Evolutionary conservation across 768 basidiomycete genomes (phyloP).

Genomic region (Pholiota molesta): DNA sequence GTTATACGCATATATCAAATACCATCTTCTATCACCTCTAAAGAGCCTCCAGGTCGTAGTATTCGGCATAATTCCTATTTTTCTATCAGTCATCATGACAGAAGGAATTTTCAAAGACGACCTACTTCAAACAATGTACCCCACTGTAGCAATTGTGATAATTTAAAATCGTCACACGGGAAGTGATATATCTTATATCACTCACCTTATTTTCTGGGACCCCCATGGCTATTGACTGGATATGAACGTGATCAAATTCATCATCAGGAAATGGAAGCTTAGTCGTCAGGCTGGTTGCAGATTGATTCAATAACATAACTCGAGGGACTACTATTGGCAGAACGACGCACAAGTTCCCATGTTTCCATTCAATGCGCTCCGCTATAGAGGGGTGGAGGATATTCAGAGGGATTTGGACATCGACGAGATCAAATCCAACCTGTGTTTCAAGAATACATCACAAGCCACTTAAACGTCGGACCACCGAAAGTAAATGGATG

Average conservation of each 20-base stretch:
- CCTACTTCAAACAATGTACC: constrained; percentile 63
- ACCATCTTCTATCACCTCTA: constrained; percentile 80
- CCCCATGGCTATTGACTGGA: constrained; percentile 63
- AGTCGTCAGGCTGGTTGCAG: constrained; percentile 61
- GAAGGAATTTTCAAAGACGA: not conserved
- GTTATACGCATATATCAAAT: constrained; percentile 17
- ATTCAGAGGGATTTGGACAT: constrained; percentile 65
- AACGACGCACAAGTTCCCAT: constrained; percentile 71
- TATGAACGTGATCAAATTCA: constrained; percentile 81
- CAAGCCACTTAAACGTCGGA: not conserved
- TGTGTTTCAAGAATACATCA: constrained; percentile 25
- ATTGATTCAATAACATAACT: not conserved
- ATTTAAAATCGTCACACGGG: not conserved
- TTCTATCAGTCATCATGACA: not conserved
- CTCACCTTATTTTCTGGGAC: constrained; percentile 76
- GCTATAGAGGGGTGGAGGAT: constrained; percentile 54
- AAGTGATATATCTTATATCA: not conserved
- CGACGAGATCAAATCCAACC: constrained; percentile 82
- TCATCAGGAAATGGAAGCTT: constrained; percentile 83
- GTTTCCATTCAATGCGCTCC: constrained; percentile 67
- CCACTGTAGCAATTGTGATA: constrained; percentile 49
- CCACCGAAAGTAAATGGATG: not conserved
- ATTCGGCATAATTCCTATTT: constrained; percentile 75
- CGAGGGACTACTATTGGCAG: not conserved
- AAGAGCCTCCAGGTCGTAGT: constrained; percentile 66